phyloP scores from a whole-genome alignment of 306 rosid species.

The Cucurbita maxima region DNA sequence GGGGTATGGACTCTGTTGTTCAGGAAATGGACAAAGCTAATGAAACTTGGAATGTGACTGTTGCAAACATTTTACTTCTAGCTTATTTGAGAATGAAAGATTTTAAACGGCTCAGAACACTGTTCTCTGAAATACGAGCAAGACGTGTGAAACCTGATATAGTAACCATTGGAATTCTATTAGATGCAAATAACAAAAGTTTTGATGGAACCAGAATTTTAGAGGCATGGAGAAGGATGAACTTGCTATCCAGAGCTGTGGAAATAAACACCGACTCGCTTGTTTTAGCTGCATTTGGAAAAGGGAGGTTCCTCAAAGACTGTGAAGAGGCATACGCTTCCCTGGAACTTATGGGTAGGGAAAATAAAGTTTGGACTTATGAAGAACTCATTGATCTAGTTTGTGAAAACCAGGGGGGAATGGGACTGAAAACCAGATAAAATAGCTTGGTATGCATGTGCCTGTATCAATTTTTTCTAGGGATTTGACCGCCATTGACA shows the following conservation, averaged over 20 bases:
- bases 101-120: slow-evolving; percentile 32
- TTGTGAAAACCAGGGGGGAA: slow-evolving; percentile 2
- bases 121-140: slow-evolving; percentile 27
- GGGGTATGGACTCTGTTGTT: slow-evolving; percentile 41
- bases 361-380: slow-evolving; percentile 36
- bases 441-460: neutral
- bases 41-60: slow-evolving; percentile 31
- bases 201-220: slow-evolving; percentile 33
- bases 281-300: slow-evolving; percentile 60
- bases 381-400: slow-evolving; percentile 34
- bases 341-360: slow-evolving; percentile 34
- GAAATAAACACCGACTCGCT: slow-evolving; percentile 56
- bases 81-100: slow-evolving; percentile 64
- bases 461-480: neutral
- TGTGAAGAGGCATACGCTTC: slow-evolving; percentile 40
- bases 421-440: neutral
- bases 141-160: slow-evolving; percentile 38
- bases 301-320: slow-evolving; percentile 43
- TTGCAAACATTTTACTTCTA: slow-evolving; percentile 38
- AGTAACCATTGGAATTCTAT: slow-evolving; percentile 40
- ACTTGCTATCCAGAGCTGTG: slow-evolving; percentile 28
- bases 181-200: slow-evolving; percentile 39
- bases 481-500: neutral
- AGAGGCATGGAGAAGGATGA: slow-evolving; percentile 41
- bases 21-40: slow-evolving; percentile 33